Percentiles rank a stretch among this genome's conserved stretches.
These are phyloP conservation scores for Scorias spongiosa DNA, from an alignment of 2,329 filamentous ascomycete genomes.

Conservation along the genomic window DNA sequence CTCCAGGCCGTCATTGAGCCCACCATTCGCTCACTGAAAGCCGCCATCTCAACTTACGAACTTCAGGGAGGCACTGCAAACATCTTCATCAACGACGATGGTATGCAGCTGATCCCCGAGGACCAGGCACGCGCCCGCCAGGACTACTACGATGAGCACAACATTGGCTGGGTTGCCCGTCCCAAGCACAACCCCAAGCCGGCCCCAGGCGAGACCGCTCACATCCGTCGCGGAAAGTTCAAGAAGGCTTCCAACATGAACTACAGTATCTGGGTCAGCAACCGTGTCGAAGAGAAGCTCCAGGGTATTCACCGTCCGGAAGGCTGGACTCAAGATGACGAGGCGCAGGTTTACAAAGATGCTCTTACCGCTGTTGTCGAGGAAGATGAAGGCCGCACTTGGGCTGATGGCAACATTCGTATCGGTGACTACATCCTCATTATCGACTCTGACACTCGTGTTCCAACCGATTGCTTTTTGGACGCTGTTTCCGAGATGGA, in stretches of 20 bases:
- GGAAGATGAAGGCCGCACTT: constrained; percentile 49
- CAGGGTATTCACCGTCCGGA: constrained; percentile 38
- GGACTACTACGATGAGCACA: constrained; percentile 35
- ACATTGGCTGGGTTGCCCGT: constrained; percentile 35
- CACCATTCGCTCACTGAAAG: constrained; percentile 24
- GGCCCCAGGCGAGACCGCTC: constrained; percentile 33
- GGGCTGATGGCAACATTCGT: constrained; percentile 75
- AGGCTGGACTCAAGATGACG: constrained; percentile 54
- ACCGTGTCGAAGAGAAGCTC: constrained; percentile 55
- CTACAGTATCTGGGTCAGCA: constrained; percentile 47
- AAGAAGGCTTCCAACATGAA: constrained; percentile 66
- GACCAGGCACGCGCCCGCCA: constrained; percentile 29
- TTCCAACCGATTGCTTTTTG: constrained; percentile 60
- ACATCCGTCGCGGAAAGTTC: constrained; percentile 47
- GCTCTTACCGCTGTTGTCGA: constrained; percentile 50
- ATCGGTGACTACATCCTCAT: constrained; percentile 71
- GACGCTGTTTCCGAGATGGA: constrained; percentile 75
- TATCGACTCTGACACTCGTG: constrained; percentile 67
- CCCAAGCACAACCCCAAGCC: constrained; percentile 37
- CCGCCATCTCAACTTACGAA: constrained; percentile 35
- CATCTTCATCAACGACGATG: constrained; percentile 55
- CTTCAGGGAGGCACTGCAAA: constrained; percentile 48
- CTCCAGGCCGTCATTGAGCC: constrained; percentile 24
- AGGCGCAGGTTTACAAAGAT: constrained; percentile 49
- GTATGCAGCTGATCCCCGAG: constrained; percentile 44